Conservation (phyloP, 2,329 filamentous ascomycete species). For the Monosporascus ibericus region DNA sequence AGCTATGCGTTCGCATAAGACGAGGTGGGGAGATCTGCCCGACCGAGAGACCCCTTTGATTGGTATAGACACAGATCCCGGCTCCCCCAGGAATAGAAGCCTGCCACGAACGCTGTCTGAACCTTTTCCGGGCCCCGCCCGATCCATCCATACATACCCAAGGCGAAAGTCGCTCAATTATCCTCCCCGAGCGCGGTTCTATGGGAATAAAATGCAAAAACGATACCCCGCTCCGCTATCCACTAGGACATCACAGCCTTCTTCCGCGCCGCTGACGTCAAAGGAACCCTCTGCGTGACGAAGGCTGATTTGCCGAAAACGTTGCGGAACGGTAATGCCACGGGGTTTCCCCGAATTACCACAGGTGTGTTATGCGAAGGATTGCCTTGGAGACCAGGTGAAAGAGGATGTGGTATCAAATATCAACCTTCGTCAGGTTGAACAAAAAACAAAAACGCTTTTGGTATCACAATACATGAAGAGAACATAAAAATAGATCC, state of each 20-base stretch:
- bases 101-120: neutral
- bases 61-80: neutral
- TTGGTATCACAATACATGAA: slow-evolving; percentile 22
- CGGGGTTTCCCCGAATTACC: neutral
- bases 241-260: neutral
- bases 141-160: neutral
- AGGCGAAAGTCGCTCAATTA: neutral
- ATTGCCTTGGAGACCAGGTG: neutral
- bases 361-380: neutral
- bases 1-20: neutral
- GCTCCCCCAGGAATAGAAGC: neutral
- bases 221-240: neutral
- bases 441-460: slow-evolving; percentile 13
- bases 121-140: neutral
- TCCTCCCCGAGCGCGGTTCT: neutral
- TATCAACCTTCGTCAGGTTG: slow-evolving; percentile 13
- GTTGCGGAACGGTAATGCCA: no score
- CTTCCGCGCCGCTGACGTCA: no score
- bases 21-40: neutral
- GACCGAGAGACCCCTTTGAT: neutral
- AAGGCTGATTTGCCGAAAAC: no score
- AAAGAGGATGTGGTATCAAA: slow-evolving; percentile 22
- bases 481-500: slow-evolving; percentile 11
- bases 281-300: neutral
- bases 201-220: neutral